Base-by-base conservation (phyloP, 1,284 basidiomycete species). In the Phylloboletellus chloephorus region DNA sequence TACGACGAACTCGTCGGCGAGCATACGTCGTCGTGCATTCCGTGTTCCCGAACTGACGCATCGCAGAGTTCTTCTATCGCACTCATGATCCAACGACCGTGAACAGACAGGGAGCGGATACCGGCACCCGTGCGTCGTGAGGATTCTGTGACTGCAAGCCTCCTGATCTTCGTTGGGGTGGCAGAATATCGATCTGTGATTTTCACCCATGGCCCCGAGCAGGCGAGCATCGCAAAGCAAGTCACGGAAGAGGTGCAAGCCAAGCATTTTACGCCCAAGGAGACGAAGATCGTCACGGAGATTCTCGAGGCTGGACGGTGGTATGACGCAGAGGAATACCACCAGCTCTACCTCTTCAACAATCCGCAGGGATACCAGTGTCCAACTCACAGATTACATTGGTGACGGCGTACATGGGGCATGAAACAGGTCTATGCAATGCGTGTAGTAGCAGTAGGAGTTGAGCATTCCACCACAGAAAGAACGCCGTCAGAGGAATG, bases 151-250 rank as follows among this genome's bases (percentile, higher is more conserved):
- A 12, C 22, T 7, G 15, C 2, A 29, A 4, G 28, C 28, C 7
- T 16, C n/a, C 37, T 53, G 13, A 51, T 7, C 21, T 15, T 16
- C 25, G 23, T 12, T 11, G 23, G 21, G 25, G 4, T 15, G 35
- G n/a, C 63, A 88, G 88, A 98, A 65, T 98, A 98, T 66, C 88
- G 95, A 39, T 93, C 90, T 3, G 90, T 81, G 16, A 94, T 98
- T 61, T 98, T 93, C 67, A 85, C 79, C 29, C 72, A 88, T 56
- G 76, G 79, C 2, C 71, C 77, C 1, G 85, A 88, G 56, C 95
- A 98, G 65, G 72, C 72, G 34, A 63, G 72, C 33, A 77, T 81
- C 35, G 94, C 92, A 1, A 73, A 80, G 54, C 76, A 79, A 31
- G 82, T 98, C 2, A 95, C 88, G 0, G 74, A 76, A 17, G 87